Evolutionary conservation across 1,139 yeast species (phyloP), one percentile per base, ranked within the genome.

Genomic region (Debaryomycetaceae sp.): DNA sequence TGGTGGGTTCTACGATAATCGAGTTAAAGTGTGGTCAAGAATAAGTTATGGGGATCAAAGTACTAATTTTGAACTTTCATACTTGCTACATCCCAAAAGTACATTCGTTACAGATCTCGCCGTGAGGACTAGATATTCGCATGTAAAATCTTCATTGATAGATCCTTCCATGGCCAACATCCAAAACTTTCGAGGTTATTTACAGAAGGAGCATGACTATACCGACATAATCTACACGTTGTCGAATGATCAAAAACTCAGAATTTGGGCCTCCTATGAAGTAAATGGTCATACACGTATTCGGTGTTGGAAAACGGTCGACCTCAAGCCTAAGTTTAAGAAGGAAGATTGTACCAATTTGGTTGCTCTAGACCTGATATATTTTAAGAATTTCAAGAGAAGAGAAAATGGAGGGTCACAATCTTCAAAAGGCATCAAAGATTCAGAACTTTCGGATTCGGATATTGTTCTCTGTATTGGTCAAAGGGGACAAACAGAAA

Each of bases 11-110:
- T 79, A 76, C 57, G 96, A 88, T 58, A 70, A 76, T 41, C 67
- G 85, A 11, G 81, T 87, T 33, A 88, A 87, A 58, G 74, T 90
- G 5, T 91, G 97, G 96, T 75, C 83, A 42, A 70, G 97, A 39
- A 70, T 83, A 4, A 79, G 85, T 9, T 87, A 83, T 55, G 93
- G 87, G 9, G 72, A 75, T 36, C 85, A 80, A 23, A 76, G 78
- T 45, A 78, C 87, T 4, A 73, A 82, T 24, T 90, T 89, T 60
- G 96, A 87, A 55, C 69, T 89, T 51, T 68, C 81, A 0, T 85
- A 87, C 55, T 64, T 89, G 23, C 76, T 80, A 11, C 96, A 87
- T 56, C 82, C 85, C 0, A 59, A 47, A 14, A 59, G 59, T 1
- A 53, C 75, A 1, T 75, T 76, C 45, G 80, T 90, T 2, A 71